Evolutionary conservation across 2,329 filamentous ascomycete species (phyloP).

Genomic region (Diaporthe sp.): DNA sequence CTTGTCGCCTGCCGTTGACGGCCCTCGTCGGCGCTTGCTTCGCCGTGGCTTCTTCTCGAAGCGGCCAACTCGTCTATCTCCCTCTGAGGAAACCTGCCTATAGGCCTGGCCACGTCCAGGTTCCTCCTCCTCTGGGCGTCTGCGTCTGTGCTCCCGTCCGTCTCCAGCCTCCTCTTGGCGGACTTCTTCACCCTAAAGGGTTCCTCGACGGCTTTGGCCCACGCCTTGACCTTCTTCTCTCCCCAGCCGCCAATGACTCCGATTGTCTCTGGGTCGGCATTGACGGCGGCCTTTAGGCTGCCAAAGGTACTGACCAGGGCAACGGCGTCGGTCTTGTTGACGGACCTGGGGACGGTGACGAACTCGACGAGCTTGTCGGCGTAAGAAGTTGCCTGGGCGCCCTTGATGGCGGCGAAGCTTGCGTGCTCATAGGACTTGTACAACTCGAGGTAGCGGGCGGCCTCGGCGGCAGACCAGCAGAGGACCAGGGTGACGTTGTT

Average conservation of each 20-base stretch:
- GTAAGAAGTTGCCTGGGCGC: constrained; percentile 85
- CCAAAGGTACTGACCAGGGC: constrained; percentile 93
- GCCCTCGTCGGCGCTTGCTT: constrained; percentile 39
- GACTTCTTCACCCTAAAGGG: constrained; percentile 83
- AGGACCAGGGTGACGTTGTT: constrained; percentile 93
- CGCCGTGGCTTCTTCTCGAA: constrained; percentile 51
- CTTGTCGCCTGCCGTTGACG: constrained; percentile 30
- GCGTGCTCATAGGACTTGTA: constrained; percentile 96
- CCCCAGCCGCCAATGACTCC: constrained; percentile 91
- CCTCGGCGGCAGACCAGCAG: constrained; percentile 95
- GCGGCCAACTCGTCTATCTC: constrained; percentile 33
- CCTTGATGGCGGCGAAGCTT: constrained; percentile 81
- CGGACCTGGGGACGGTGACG: constrained; percentile 85
- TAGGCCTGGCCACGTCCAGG: constrained; percentile 39
- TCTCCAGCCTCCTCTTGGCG: constrained; percentile 56
- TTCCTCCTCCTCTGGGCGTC: constrained; percentile 39
- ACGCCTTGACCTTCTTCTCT: constrained; percentile 91
- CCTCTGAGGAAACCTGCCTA: constrained; percentile 35
- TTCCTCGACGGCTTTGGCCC: constrained; percentile 84
- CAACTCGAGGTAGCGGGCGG: constrained; percentile 90
- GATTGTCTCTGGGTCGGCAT: constrained; percentile 88
- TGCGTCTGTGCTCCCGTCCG: constrained; percentile 27
- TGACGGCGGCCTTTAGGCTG: constrained; percentile 85
- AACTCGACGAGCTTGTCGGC: constrained; percentile 91
- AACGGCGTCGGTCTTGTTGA: constrained; percentile 96